Percentiles rank a stretch among this genome's conserved stretches.
These are phyloP conservation scores for Fraxinus excelsior DNA, from an alignment of 257 asterid genomes.

Conservation along the genomic window DNA sequence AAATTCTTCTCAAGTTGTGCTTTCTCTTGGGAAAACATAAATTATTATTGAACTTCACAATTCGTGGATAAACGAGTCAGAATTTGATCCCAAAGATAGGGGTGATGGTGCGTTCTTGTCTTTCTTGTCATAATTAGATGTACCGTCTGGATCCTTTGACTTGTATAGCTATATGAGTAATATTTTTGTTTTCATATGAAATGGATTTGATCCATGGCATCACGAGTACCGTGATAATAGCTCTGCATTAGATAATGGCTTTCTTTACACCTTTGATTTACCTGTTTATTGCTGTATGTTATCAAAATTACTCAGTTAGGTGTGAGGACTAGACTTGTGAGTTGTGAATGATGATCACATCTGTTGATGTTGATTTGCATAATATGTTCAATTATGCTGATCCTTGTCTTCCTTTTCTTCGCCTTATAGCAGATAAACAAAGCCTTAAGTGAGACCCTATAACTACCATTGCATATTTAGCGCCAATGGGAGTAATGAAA, in stretches of 20 bases:
- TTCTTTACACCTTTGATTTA: not conserved
- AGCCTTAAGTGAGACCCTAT: not conserved
- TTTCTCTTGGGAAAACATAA: no score
- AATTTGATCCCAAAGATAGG: not conserved
- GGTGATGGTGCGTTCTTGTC: not conserved
- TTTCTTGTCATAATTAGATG: slow-evolving; percentile 11
- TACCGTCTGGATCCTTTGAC: not conserved
- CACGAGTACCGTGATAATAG: not conserved
- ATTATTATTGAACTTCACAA: not conserved
- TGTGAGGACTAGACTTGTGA: not conserved
- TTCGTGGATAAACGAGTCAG: not conserved
- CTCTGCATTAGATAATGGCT: not conserved
- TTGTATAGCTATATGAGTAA: not conserved
- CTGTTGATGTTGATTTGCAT: not conserved
- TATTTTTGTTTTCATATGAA: not conserved
- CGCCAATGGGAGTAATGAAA: not conserved
- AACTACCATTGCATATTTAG: not conserved
- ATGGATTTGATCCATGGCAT: not conserved
- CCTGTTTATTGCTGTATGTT: not conserved
- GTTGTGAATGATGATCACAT: not conserved
- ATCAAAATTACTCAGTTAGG: not conserved
- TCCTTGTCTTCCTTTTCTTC: not conserved
- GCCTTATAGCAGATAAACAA: not conserved
- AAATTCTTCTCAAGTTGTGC: no score
- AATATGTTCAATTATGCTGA: not conserved